Evolutionary conservation across 2,329 filamentous ascomycete species (phyloP), one percentile per base, ranked within the genome.

Genomic region (Sporothrix curviconia): DNA sequence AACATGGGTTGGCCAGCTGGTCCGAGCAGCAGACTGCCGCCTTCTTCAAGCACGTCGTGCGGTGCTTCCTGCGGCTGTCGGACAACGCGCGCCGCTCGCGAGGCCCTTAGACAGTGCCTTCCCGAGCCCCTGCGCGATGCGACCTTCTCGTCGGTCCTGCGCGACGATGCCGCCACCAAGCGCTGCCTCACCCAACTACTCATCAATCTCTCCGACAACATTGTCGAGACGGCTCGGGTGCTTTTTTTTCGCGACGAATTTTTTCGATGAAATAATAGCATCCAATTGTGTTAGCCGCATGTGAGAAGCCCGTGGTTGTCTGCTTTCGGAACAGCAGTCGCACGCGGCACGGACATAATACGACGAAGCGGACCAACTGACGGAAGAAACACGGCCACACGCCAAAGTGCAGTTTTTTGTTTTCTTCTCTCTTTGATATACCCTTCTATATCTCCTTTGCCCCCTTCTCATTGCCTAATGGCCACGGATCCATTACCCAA

Each of bases 1-100:
- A 99, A 97, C 70, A 99, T 99, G 94, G n/a, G 94, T 99, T 58
- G 91, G 88, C 55, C 92, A 97, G 74, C 82, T 99, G 37, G 94
- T 97, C 39, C n/a, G 94, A 99, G 73, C 92, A 96, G 69, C 94
- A 99, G 74, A 99, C 94, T 1, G 94, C 95, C 30, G 83, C 94
- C 54, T 79, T 99, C 47, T 83, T 99, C 24, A 99, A 99, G 81
- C 94, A 99, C 70, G 94, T 99, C 58, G 94, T 99, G 34, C 82
- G 94, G 64, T 99, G 94, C 75, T 99, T 99, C 72, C 81, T 99
- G 68, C 84, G 94, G 90, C 79, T 99, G 47, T 96, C 91, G 66
- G 94, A 99, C 70, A 99, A 99, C 68, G 92, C 92, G 60, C 87
- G 94, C n/a, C 60, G 94, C 94, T 57, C 88, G 94, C 32, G 94